Percentiles rank a stretch among this genome's conserved stretches.
Evolutionary conservation across 352 stramenopile species (phyloP).

Genomic region (Phytophthora litchii): DNA sequence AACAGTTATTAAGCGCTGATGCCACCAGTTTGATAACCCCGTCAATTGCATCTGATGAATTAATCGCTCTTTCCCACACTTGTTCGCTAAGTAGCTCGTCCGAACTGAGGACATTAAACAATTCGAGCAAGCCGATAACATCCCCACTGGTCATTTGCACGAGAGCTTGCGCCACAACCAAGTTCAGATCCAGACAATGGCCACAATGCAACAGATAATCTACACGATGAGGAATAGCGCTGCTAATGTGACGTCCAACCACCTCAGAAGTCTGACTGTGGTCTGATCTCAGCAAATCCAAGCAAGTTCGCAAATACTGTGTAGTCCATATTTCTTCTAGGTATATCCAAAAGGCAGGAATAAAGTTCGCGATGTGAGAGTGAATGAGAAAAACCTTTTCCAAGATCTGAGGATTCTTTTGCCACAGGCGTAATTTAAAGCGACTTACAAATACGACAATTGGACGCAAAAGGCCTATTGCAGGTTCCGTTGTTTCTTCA

Average conservation of each 20-base stretch:
- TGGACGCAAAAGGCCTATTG: not conserved
- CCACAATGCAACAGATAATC: constrained; percentile 23
- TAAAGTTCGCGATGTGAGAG: constrained; percentile 6
- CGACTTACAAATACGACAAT: constrained; percentile 18
- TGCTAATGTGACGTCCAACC: constrained; percentile 10
- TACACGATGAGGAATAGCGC: constrained; percentile 12
- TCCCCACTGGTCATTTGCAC: not conserved
- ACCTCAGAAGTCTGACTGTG: constrained; percentile 1
- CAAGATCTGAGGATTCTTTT: constrained; percentile 17
- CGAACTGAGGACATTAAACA: constrained; percentile 12
- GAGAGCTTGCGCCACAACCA: constrained; percentile 8
- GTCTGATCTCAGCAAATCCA: constrained; percentile 9
- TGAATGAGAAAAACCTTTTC: constrained; percentile 24
- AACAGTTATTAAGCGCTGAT: not conserved
- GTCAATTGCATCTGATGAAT: not conserved
- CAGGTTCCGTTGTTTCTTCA: not conserved
- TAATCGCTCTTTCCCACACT: constrained; percentile 16
- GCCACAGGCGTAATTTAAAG: constrained; percentile 27
- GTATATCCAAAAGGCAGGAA: constrained; percentile 15
- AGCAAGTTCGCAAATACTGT: constrained; percentile 17
- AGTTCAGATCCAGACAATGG: constrained; percentile 10
- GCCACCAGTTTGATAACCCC: constrained; percentile 8
- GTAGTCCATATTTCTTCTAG: constrained; percentile 18
- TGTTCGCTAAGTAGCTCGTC: constrained; percentile 23
- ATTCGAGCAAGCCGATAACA: constrained; percentile 9